Percentiles rank a stretch among this genome's conserved stretches.
These are phyloP conservation scores for Limnanthes douglasii DNA, from an alignment of 345 rosid species.

Conservation along the genomic window DNA sequence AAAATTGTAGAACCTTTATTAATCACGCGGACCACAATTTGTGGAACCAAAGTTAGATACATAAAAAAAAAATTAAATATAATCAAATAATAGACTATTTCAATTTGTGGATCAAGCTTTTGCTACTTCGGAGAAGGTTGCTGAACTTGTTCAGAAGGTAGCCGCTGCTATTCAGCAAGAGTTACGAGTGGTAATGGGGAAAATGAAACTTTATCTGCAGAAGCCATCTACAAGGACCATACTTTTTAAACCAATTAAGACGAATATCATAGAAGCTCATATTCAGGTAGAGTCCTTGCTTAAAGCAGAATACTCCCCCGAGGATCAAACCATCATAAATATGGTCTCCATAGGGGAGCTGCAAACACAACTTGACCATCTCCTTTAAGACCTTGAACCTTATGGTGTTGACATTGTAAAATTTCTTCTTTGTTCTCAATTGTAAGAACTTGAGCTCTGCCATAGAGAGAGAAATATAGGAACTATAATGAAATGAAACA, in stretches of 20 bases:
- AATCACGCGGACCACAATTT: too few relatives aligned
- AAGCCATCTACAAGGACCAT: conserved; percentile 74
- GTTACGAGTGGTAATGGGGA: conserved; percentile 51
- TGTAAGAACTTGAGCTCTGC: too few relatives aligned
- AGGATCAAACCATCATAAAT: conserved; percentile 53
- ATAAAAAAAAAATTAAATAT: too few relatives aligned
- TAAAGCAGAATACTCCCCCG: conserved; percentile 53
- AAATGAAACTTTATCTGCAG: conserved; percentile 89
- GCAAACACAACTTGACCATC: conserved; percentile 64
- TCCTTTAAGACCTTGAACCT: conserved; percentile 25
- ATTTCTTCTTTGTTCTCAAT: too few relatives aligned
- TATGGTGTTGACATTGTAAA: too few relatives aligned
- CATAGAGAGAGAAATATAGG: too few relatives aligned
- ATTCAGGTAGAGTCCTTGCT: conserved; percentile 57
- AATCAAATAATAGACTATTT: conserved; percentile 47
- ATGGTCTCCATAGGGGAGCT: conserved; percentile 50
- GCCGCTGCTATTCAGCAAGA: conserved; percentile 56
- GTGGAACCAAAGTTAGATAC: too few relatives aligned
- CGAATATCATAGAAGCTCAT: conserved; percentile 94
- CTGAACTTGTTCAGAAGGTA: conserved; percentile 93
- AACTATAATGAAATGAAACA: too few relatives aligned
- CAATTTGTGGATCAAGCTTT: conserved; percentile 88
- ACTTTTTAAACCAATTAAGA: conserved; percentile 91
- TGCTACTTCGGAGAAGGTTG: conserved; percentile 89
- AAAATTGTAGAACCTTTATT: too few relatives aligned